A percentile compares a stretch with the other conserved stretches of the same genome.
Conservation (phyloP, 176 grass and related monocot species). For the Cenchrus purpureus region DNA sequence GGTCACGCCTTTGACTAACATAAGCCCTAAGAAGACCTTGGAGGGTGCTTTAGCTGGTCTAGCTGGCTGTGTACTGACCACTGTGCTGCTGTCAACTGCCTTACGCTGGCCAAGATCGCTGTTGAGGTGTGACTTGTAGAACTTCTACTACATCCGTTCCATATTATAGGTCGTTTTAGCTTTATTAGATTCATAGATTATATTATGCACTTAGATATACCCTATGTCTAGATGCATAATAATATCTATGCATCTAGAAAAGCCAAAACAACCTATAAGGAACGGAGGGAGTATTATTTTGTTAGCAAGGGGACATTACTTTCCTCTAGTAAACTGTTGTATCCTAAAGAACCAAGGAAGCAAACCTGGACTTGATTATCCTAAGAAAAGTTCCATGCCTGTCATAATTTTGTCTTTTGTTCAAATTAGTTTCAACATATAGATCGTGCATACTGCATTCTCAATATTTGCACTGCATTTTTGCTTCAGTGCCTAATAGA, state of each 20-base stretch:
- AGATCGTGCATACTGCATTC: no score
- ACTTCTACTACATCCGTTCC: neutral
- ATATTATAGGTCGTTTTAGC: no score
- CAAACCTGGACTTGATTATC: constrained; percentile 8
- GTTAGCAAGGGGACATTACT: neutral
- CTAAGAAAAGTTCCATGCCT: no score
- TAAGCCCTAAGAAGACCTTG: constrained; percentile 98
- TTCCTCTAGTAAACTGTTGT: constrained; percentile 13
- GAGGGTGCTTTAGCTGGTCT: constrained; percentile 91
- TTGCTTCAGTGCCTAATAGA: constrained; percentile 32
- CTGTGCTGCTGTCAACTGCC: constrained; percentile 69
- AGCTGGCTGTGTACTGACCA: constrained; percentile 82
- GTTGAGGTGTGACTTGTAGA: constrained; percentile 56
- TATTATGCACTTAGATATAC: no score
- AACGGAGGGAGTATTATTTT: neutral
- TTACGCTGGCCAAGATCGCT: constrained; percentile 76
- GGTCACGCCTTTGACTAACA: constrained; percentile 84
- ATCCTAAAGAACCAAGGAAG: constrained; percentile 21
- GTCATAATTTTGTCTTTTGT: no score
- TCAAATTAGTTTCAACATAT: no score
- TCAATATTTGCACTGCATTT: constrained; percentile 12
- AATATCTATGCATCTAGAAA: no score
- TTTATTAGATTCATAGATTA: no score
- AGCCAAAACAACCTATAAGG: no score
- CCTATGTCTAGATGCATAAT: no score